Base-by-base conservation (phyloP, 179 eudicot genomes). In the Amaranthus tricolor region DNA sequence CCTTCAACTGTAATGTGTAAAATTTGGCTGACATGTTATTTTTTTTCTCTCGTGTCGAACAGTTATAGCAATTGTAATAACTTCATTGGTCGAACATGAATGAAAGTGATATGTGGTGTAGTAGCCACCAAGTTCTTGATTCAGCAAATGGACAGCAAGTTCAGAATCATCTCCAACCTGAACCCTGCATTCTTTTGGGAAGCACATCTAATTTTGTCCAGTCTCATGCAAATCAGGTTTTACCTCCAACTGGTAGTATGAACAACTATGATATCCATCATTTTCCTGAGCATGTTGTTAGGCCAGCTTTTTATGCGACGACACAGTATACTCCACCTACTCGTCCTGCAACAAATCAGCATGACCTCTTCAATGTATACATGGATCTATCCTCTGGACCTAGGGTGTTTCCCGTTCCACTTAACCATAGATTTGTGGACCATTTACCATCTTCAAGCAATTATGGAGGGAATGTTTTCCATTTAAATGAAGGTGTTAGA, bases 381-480 rank as follows among this genome's bases (percentile, higher is more conserved):
- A 50, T 90, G 86, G 83, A 88, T 68, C 87, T 85, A 68, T 80
- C 88, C n/a, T 70, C 96, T 70, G 86, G 92, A 67, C 53, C 77
- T 44, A 72, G 90, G 62, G 84, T 87, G 63, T 85, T 85, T 71
- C 91, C 91, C 47, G 78, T 84, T 63, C 88, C 88, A 16, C 61
- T 83, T 71, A 84, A 86, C 66, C 88, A 86, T 44, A 90, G 88
- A 66, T 77, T 83, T 54, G 79, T 70, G 21, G 89, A 86, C 63
- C 96, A 84, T 66, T 63, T 87, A 59, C 85, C 86, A 40, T 89
- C 90, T 74, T 79, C 93, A 31, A 87, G 93, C 77, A 84, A 73
- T 79, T 80, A 79, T 61, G 66, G 88, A 76, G 72, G 77, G 55
- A 66, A 84, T 76, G 88, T 83, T 61, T 59, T 83, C 77, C 79